These are phyloP conservation scores for Pseudogymnoascus pannorum DNA, from an alignment of 2,329 filamentous ascomycete genomes.

Conservation along the genomic window DNA sequence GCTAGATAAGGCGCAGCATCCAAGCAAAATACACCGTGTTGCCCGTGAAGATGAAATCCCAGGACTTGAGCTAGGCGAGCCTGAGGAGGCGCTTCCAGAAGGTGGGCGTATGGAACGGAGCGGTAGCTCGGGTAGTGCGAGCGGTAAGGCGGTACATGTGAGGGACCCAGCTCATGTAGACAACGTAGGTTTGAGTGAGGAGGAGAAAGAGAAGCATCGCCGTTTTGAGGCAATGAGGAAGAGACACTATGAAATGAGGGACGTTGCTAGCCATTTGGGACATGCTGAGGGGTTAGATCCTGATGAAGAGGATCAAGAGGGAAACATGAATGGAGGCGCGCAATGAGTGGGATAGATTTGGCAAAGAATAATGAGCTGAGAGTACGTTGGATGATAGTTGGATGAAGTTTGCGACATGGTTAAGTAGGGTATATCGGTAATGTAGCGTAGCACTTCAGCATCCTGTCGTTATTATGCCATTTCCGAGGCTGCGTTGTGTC, in stretches of 20 bases:
- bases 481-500: not conserved
- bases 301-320: slow-evolving; percentile 51
- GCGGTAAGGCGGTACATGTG: slow-evolving; percentile 72
- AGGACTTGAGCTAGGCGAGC: slow-evolving; percentile 83
- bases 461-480: not conserved
- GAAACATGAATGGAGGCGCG: slow-evolving; percentile 23
- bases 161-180: slow-evolving; percentile 50
- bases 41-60: slow-evolving; percentile 73
- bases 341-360: slow-evolving; percentile 12
- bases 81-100: slow-evolving; percentile 64
- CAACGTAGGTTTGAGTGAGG: slow-evolving; percentile 51
- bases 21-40: slow-evolving; percentile 19
- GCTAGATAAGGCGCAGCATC: slow-evolving; percentile 42
- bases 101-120: slow-evolving; percentile 32
- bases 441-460: not conserved
- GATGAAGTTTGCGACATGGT: not conserved
- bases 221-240: slow-evolving; percentile 87
- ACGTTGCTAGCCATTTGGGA: slow-evolving; percentile 80
- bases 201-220: slow-evolving; percentile 84
- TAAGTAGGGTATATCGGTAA: not conserved
- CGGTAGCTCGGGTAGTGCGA: slow-evolving; percentile 32
- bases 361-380: slow-evolving; percentile 8
- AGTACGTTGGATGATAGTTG: not conserved
- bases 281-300: slow-evolving; percentile 61
- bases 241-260: slow-evolving; percentile 98